A percentile compares a stretch with the other conserved stretches of the same genome.
Evolutionary conservation across 805 yeast species (phyloP).

Genomic region (Wickerhamiella allomyrinae): DNA sequence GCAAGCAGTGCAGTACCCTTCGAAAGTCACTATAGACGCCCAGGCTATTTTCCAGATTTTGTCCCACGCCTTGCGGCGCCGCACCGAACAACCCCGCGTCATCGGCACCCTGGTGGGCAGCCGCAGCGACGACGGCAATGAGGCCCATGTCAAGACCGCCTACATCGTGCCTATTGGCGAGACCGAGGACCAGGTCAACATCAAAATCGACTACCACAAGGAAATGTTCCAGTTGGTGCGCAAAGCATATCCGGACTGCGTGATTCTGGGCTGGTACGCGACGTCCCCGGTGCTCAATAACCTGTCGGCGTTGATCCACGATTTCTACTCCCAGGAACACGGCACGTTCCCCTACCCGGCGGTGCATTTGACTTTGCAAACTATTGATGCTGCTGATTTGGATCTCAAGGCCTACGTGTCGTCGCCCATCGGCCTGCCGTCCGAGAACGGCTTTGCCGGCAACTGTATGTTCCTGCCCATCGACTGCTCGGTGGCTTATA

Average conservation of each 20-base stretch:
- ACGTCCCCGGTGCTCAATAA: conserved; percentile 46
- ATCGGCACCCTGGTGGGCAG: conserved; percentile 73
- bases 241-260: conserved; percentile 64
- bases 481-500: conserved; percentile 46
- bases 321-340: conserved; percentile 57
- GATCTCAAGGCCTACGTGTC: conserved; percentile 64
- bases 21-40: conserved; percentile 40
- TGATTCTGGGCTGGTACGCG: conserved; percentile 73
- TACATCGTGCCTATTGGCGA: conserved; percentile 73
- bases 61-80: conserved; percentile 51
- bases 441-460: conserved; percentile 22
- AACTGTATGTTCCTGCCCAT: conserved; percentile 62
- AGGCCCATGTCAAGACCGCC: conserved; percentile 57
- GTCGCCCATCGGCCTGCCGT: conserved; percentile 51
- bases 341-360: conserved; percentile 67
- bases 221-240: conserved; percentile 56
- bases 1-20: conserved; percentile 17
- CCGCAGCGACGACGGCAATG: conserved; percentile 71
- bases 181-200: conserved; percentile 57
- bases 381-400: conserved; percentile 34
- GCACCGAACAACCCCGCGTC: conserved; percentile 41
- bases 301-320: conserved; percentile 66
- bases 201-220: conserved; percentile 64
- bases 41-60: conserved; percentile 64
- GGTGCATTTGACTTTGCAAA: conserved; percentile 59